Base-by-base conservation (phyloP, 768 basidiomycete species). In the Leccinum rimulosum region DNA sequence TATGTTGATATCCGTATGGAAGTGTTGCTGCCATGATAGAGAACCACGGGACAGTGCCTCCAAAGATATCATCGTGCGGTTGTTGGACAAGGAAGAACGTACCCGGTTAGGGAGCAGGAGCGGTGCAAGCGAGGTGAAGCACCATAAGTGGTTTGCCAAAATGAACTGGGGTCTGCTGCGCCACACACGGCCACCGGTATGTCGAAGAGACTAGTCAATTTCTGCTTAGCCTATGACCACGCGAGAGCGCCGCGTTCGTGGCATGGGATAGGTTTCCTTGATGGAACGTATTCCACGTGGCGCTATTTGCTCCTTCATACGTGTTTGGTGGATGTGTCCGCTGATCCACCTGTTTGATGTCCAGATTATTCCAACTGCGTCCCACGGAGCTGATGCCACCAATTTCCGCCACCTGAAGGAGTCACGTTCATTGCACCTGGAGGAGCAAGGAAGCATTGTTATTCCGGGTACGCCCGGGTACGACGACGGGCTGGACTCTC, bases 91-190 rank as follows among this genome's bases (percentile, higher is more conserved):
- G 78, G 87, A 90, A 66, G 97, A 99, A 74, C 79, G 83, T 70
- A 87, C 84, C 57, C 83, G 97, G 61, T 74, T 98, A 38, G 97
- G 97, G 49, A 93, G 93, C 74, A 87, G 84, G 75, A 93, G 87
- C 65, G 97, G 97, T 28, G 97, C 97, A 57, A 96, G 94, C 70
- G 97, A 99, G 75, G 95, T 99, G 67, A 99, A 98, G 79, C 88
- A 91, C 58, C 97, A 98, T 82, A 95, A 93, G 73, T 99, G 97
- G 97, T 99, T 99, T 78, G 78, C 80, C 30, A 94, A 93, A 68
- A 87, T 96, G 70, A 95, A 93, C 76, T 99, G 96, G 97, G 97
- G 96, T 25, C 79, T 99, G 57, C 76, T 99, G 71, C 83, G 97
- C 66, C 90, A 98, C 75, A 88, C 85, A 65, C 87, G 86, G 70